Conservation (phyloP, 2,329 filamentous ascomycete species). For the Venturia carpophila region DNA sequence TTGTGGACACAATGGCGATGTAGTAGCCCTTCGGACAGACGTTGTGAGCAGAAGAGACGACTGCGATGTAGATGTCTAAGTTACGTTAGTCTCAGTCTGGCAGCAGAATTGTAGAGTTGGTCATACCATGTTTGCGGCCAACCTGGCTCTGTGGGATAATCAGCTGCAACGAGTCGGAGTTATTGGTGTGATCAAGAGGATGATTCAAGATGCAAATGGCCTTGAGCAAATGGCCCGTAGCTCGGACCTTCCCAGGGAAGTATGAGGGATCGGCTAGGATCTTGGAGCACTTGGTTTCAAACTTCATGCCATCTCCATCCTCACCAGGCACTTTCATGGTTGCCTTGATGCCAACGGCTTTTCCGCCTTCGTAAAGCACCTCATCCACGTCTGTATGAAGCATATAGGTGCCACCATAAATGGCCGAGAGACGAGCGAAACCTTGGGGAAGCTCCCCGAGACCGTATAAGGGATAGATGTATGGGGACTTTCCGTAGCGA, state of each 20-base stretch:
- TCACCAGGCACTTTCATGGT: constrained; percentile 87
- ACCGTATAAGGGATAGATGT: constrained; percentile 98
- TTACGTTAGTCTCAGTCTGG: constrained; percentile 9
- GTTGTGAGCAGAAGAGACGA: constrained; percentile 92
- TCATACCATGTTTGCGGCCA: constrained; percentile 84
- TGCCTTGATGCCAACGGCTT: constrained; percentile 92
- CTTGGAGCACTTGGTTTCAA: constrained; percentile 91
- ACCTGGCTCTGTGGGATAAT: constrained; percentile 98
- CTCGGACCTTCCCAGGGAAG: constrained; percentile 82
- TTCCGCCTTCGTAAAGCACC: constrained; percentile 72
- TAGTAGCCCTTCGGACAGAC: constrained; percentile 99
- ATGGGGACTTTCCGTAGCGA: constrained; percentile 95
- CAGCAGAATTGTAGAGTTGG: constrained; percentile 16
- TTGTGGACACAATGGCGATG: constrained; percentile 96
- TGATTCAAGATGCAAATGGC: constrained; percentile 98
- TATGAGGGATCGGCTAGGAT: constrained; percentile 95
- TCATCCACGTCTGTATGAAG: constrained; percentile 93
- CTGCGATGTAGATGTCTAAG: constrained; percentile 89
- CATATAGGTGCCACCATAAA: constrained; percentile 99
- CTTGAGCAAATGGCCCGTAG: constrained; percentile 84
- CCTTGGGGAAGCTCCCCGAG: constrained; percentile 95
- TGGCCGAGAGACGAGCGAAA: constrained; percentile 93
- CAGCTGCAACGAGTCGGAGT: constrained; percentile 82
- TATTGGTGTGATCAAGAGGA: constrained; percentile 65
- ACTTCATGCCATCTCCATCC: constrained; percentile 69